Evolutionary conservation across 768 basidiomycete genomes (phyloP), one percentile per base, ranked within the genome.

Genomic region (Pleurotus salmoneostramineus): DNA sequence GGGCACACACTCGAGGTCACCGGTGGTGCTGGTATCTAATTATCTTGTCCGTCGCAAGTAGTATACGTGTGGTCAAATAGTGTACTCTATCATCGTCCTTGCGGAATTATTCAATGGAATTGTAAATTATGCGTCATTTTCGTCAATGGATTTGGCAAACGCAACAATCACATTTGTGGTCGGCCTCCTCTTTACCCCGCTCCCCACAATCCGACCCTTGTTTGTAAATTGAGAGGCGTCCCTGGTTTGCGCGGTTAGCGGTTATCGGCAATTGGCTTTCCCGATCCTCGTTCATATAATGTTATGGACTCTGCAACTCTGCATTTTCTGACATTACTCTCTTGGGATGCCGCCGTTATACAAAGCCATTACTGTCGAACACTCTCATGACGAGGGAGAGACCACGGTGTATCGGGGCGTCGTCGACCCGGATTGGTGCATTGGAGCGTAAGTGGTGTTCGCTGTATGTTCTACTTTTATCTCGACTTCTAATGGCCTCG

Each of bases 1-100:
- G 91, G 91, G 6, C 92, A 93, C 71, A 92, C 89, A 12, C 74
- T 93, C 56, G 90, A 92, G 69, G 88, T 90, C 17, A 93, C 91
- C 37, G 91, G 91, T 35, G 92, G 92, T 43, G 77, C 78, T 56
- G 89, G 89, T 37, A 91, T 92, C 56, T 90, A 69, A 72, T 8
- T n/a, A 40, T 40, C 1, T 27, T 27, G 2, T 27, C 3, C 21
- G 21, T 27, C 21, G 21, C 21, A 27, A 27, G 21, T 27, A 27
- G 21, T 27, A 27, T 27, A 27, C 21, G 21, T 27, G 21, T 27
- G 21, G 21, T 27, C 21, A 27, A 27, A 27, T 27, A 27, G 21
- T 27, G 21, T 27, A 27, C 21, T 27, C 21, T 27, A 27, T 27
- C 21, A 27, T 27, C 21, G 21, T 27, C 21, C 21, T 27, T 27